Evolutionary conservation across 441 rosid species (phyloP).

Genomic region (Sinapis alba): DNA sequence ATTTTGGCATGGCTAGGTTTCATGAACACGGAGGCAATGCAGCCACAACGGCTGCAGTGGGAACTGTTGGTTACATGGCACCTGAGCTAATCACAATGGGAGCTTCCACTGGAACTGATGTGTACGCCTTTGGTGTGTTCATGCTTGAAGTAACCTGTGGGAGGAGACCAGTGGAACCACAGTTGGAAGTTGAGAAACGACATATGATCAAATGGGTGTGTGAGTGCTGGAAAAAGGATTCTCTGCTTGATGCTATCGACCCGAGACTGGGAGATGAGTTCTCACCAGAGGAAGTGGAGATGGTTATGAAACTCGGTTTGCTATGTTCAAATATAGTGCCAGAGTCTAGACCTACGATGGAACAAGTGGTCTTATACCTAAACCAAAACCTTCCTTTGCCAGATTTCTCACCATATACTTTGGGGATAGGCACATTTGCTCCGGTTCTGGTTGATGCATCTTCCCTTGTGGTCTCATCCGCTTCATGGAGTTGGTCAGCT

Average conservation of each 20-base stretch:
- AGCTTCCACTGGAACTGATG: conserved; percentile 48
- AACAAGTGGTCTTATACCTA: conserved; percentile 51
- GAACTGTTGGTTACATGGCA: conserved; percentile 61
- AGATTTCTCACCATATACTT: conserved; percentile 34
- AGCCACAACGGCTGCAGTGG: conserved; percentile 52
- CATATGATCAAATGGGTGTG: conserved; percentile 53
- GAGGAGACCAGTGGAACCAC: conserved; percentile 51
- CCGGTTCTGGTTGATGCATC: conserved; percentile 32
- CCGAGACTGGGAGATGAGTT: conserved; percentile 40
- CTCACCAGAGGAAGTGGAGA: conserved; percentile 49
- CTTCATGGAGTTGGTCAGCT: conserved; percentile 35
- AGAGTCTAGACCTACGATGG: conserved; percentile 49
- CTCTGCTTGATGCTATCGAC: conserved; percentile 45
- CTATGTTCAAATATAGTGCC: conserved; percentile 49
- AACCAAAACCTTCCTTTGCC: conserved; percentile 45
- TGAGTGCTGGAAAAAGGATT: conserved; percentile 49
- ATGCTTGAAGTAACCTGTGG: conserved; percentile 69
- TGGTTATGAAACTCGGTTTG: conserved; percentile 59
- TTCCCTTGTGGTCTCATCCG: conserved; percentile 31
- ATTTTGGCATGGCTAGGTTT: conserved; percentile 63
- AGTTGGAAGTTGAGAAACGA: conserved; percentile 26
- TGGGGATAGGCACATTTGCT: conserved; percentile 31
- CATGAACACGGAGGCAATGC: conserved; percentile 48
- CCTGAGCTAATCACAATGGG: conserved; percentile 55
- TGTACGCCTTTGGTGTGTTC: conserved; percentile 59